phyloP scores from a whole-genome alignment of 2,329 filamentous ascomycete species.

The Calonectria henricotiae region DNA sequence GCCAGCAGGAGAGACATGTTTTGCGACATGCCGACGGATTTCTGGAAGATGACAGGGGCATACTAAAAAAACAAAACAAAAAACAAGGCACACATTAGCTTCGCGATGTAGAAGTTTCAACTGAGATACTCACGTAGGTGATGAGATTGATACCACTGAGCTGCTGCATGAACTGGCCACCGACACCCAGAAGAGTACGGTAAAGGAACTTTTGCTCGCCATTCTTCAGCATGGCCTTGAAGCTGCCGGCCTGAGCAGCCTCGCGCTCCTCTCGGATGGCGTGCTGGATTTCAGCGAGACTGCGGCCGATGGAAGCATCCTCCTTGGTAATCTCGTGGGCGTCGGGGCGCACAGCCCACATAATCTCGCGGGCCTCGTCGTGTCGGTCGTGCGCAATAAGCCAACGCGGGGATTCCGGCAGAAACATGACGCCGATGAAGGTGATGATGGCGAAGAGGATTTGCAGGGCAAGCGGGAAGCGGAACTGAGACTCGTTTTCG shows the following conservation, averaged over 20 bases:
- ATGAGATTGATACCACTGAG: slow-evolving; percentile 57
- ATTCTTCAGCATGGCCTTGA: slow-evolving; percentile 60
- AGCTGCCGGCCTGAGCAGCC: slow-evolving; percentile 55
- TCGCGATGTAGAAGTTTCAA: neutral
- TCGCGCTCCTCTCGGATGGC: slow-evolving; percentile 61
- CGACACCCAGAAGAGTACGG: slow-evolving; percentile 61
- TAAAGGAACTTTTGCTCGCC: slow-evolving; percentile 62
- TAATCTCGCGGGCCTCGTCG: slow-evolving; percentile 61
- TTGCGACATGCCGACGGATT: slow-evolving; percentile 62
- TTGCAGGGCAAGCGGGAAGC: slow-evolving; percentile 65
- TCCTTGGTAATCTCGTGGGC: slow-evolving; percentile 49
- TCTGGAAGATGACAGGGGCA: slow-evolving; percentile 63
- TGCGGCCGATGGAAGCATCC: slow-evolving; percentile 49
- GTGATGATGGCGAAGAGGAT: slow-evolving; percentile 61
- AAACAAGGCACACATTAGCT: slow-evolving; percentile 38
- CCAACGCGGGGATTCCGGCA: slow-evolving; percentile 65
- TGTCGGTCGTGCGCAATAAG: slow-evolving; percentile 60
- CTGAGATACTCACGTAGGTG: slow-evolving; percentile 49
- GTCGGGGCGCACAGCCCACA: slow-evolving; percentile 54
- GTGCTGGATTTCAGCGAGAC: slow-evolving; percentile 59
- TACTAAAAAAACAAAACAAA: slow-evolving; percentile 47
- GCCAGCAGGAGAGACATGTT: slow-evolving; percentile 68
- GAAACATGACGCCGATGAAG: slow-evolving; percentile 54
- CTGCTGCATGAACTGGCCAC: slow-evolving; percentile 65
- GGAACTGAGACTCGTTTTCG: slow-evolving; percentile 59